A percentile compares a stretch with the other conserved stretches of the same genome.
These are phyloP conservation scores for Antitrichia curtipendula DNA, from an alignment of 225 moss, liverwort and hornwort genomes.

Conservation along the genomic window DNA sequence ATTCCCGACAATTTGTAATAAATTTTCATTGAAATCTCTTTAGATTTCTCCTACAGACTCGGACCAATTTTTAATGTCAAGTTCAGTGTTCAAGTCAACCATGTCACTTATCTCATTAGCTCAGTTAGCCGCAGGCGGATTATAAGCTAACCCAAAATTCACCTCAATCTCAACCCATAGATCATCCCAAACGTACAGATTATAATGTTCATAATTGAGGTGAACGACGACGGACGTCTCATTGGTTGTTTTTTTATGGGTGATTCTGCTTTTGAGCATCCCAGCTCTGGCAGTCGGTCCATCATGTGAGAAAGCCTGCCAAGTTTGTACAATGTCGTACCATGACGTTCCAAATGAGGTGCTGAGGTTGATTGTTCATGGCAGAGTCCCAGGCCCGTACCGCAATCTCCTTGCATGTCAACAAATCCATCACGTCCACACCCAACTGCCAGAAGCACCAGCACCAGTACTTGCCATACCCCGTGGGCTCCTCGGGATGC, in stretches of 20 bases:
- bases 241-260: background rate
- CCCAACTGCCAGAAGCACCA: conserved; percentile 85
- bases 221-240: background rate
- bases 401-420: conserved; percentile 63
- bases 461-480: conserved; percentile 84
- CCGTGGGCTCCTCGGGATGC: conserved; percentile 55
- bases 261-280: background rate
- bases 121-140: background rate
- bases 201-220: background rate
- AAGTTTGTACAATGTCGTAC: background rate
- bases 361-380: conserved; percentile 78
- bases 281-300: background rate
- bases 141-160: background rate
- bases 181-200: background rate
- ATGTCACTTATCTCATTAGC: background rate
- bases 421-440: conserved; percentile 57
- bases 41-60: background rate
- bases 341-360: conserved; percentile 94
- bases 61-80: background rate
- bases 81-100: background rate
- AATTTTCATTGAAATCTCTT: background rate
- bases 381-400: conserved; percentile 81
- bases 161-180: background rate
- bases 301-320: background rate
- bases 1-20: background rate